Base-by-base conservation (phyloP, 768 basidiomycete genomes). In the Amanita jacksonii region DNA sequence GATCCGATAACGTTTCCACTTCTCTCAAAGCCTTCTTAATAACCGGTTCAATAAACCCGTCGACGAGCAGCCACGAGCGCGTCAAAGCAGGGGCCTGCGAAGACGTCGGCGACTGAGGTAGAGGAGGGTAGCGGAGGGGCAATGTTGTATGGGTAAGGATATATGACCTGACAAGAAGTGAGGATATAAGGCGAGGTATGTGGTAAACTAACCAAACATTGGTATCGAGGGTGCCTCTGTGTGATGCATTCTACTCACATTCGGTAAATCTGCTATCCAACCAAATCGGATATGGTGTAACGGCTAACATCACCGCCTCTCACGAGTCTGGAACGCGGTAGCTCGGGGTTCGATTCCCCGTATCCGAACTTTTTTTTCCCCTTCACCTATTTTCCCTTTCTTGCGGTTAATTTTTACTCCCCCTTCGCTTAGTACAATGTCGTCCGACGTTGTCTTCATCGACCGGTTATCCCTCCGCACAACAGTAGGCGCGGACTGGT, bases 231-330 rank as follows among this genome's bases (percentile, higher is more conserved):
- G n/a, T n/a, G n/a, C n/a, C n/a, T n/a, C n/a, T n/a, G n/a, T n/a
- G n/a, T n/a, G n/a, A n/a, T n/a, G n/a, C n/a, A n/a, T n/a, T n/a
- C n/a, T n/a, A n/a, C n/a, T n/a, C n/a, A n/a, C n/a, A n/a, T n/a
- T n/a, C n/a, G n/a, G n/a, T n/a, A n/a, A n/a, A 34, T 34, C 10
- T 34, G 33, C 5, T 13, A 7, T 34, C 15, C n/a, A n/a, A 1
- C 25, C 22, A 20, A 44, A n/a, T 59, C 58, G 56, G 72, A 63
- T 77, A 75, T 74, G 73, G 73, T 76, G 74, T 75, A 76, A 76
- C 60, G 74, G 74, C 70, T 72, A 76, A 72, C 74, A 74, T 76
- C 74, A 65, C 73, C 72, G 74, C 74, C 73, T 76, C 64, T 73
- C 74, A 73, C n/a, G n/a, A n/a, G n/a, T 57, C 0, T 10, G 18